Base-by-base conservation (phyloP, 805 yeast genomes). In the Starmera pachycereana region DNA sequence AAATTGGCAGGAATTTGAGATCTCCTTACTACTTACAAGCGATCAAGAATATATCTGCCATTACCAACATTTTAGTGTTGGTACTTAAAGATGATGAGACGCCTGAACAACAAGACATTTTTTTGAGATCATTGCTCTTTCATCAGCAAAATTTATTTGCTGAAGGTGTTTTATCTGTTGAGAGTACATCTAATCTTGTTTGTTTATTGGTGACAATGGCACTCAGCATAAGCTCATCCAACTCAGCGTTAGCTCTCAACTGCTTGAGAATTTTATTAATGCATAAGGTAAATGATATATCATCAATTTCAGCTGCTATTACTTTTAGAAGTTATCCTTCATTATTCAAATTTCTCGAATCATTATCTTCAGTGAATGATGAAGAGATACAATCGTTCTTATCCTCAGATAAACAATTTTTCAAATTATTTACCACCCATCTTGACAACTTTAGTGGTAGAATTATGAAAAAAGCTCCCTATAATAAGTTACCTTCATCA, bases 121-220 rank as follows among this genome's bases (percentile, higher is more conserved):
- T 58, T 35, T 38, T 60, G 11, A 56, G 56, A 19, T 41, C 49
- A 16, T 32, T 61, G 8, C 45, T 61, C 42, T 59, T 59, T 31
- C 57, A 56, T 25, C 66, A 62, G 37, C 55, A 53, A 27, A 39
- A 50, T n/a, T 43, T 54, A 7, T 57, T 62, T 41, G 43, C 44
- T 6, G 44, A 36, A 11, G 66, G 57, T 2, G 50, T 58, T 3
- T 44, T 73, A 14, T 54, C 57, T 13, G 57, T 54, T 40, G 57
- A 58, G n/a, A 58, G 56, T 27, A 42, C 65, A 12, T 53, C 63
- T 0, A 57, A 59, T 33, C 43, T 71, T 12, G 49, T 68, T 12
- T 54, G 58, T 8, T 44, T 54, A 14, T 37, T 61, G 12, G 38
- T 54, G 12, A 43, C 40, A 8, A 43, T 49, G 11, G 49, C 53